phyloP scores from a whole-genome alignment of 305 asterid genomes.

The Rubia balearica region DNA sequence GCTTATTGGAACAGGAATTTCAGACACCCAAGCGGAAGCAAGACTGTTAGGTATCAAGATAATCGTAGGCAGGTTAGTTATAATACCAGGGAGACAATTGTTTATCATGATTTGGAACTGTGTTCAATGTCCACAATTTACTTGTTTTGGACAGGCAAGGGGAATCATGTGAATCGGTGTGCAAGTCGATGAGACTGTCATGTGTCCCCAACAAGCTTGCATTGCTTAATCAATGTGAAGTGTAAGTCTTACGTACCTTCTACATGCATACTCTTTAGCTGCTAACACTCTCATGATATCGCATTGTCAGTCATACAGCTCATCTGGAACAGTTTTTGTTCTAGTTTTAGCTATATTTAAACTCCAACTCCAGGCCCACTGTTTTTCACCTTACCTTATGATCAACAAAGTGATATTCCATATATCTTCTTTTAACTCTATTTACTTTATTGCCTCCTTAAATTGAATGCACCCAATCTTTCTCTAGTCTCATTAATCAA shows the following conservation, averaged over 20 bases:
- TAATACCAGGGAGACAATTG: conserved; percentile 9
- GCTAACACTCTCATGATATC: neutral
- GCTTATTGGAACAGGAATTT: conserved; percentile 29
- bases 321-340: neutral
- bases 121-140: conserved; percentile 20
- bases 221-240: conserved; percentile 69
- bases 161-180: conserved; percentile 67
- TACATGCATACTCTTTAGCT: neutral
- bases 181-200: conserved; percentile 73
- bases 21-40: conserved; percentile 46
- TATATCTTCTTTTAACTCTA: neutral
- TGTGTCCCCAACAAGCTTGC: conserved; percentile 85
- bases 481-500: neutral
- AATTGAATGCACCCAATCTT: neutral
- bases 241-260: conserved; percentile 39
- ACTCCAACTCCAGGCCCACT: neutral
- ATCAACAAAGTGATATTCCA: neutral
- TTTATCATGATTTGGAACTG: conserved; percentile 16
- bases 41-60: conserved; percentile 65
- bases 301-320: neutral
- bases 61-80: conserved; percentile 53
- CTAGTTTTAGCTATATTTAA: neutral
- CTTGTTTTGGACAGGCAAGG: conserved; percentile 52
- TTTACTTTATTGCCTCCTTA: neutral
- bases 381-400: neutral